These are phyloP conservation scores for Pyrus hybrid DNA, from an alignment of 331 rosid species.

Conservation along the genomic window DNA sequence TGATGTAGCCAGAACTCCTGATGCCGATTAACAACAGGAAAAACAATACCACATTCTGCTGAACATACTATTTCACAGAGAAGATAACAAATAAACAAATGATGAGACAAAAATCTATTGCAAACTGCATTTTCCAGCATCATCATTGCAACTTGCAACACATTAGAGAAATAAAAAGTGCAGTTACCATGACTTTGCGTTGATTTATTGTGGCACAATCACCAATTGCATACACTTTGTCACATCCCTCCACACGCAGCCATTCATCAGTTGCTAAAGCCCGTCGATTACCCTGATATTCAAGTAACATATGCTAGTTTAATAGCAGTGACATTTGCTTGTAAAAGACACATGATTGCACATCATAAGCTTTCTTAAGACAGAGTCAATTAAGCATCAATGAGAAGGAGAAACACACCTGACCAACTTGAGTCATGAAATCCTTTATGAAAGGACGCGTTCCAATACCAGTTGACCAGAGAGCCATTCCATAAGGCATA, in stretches of 20 bases:
- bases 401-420: conserved; percentile 42
- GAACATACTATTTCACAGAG: no score
- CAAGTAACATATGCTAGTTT: not conserved
- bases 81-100: no score
- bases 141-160: no score
- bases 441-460: conserved; percentile 82
- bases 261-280: conserved; percentile 93
- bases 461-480: conserved; percentile 97
- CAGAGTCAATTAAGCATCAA: not conserved
- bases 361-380: not conserved
- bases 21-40: no score
- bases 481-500: conserved; percentile 90
- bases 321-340: no score
- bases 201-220: conserved; percentile 97
- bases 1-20: no score
- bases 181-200: conserved; percentile 83
- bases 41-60: no score
- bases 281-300: conserved; percentile 70
- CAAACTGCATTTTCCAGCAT: no score
- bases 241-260: conserved; percentile 92
- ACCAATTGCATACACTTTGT: conserved; percentile 78
- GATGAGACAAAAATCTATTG: no score
- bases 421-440: conserved; percentile 83
- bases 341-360: not conserved
- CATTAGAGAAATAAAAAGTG: not conserved